Percentiles rank a stretch among this genome's conserved stretches.
These are phyloP conservation scores for Pilasporangium apinafurcum DNA, from an alignment of 352 stramenopile species.

Conservation along the genomic window DNA sequence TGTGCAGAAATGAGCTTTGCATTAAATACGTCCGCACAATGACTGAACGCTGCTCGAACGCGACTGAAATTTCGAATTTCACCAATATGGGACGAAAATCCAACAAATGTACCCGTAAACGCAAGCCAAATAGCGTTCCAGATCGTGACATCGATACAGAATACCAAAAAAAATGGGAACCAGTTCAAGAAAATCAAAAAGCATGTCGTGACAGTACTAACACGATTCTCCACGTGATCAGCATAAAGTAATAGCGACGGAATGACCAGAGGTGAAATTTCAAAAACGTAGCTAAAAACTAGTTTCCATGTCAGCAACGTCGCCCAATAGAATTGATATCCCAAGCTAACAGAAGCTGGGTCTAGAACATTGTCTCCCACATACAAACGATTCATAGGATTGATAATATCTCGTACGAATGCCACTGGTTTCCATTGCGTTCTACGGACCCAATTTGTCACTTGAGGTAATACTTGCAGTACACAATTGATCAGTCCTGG, in stretches of 20 bases:
- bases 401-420: slow-evolving; percentile 78
- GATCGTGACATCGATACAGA: slow-evolving; percentile 98
- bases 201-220: slow-evolving; percentile 77
- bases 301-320: slow-evolving; percentile 95
- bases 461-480: slow-evolving; percentile 67
- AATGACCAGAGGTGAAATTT: slow-evolving; percentile 94
- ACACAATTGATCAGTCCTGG: slow-evolving; percentile 66
- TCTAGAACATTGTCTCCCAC: slow-evolving; percentile 96
- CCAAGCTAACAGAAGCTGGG: slow-evolving; percentile 81
- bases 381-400: slow-evolving; percentile 96
- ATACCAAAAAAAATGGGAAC: slow-evolving; percentile 97
- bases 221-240: slow-evolving; percentile 91
- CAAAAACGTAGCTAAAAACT: slow-evolving; percentile 98
- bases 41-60: slow-evolving; percentile 82
- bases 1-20: slow-evolving; percentile 71
- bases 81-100: slow-evolving; percentile 95
- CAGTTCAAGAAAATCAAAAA: slow-evolving; percentile 94
- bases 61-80: slow-evolving; percentile 93
- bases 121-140: slow-evolving; percentile 97
- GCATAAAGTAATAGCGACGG: slow-evolving; percentile 95
- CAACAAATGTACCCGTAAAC: slow-evolving; percentile 94
- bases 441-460: slow-evolving; percentile 78
- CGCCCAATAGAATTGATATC: slow-evolving; percentile 95
- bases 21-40: slow-evolving; percentile 83
- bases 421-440: slow-evolving; percentile 62